Evolutionary conservation across 1,139 yeast genomes (phyloP).

Genomic region (Pichia sp.): DNA sequence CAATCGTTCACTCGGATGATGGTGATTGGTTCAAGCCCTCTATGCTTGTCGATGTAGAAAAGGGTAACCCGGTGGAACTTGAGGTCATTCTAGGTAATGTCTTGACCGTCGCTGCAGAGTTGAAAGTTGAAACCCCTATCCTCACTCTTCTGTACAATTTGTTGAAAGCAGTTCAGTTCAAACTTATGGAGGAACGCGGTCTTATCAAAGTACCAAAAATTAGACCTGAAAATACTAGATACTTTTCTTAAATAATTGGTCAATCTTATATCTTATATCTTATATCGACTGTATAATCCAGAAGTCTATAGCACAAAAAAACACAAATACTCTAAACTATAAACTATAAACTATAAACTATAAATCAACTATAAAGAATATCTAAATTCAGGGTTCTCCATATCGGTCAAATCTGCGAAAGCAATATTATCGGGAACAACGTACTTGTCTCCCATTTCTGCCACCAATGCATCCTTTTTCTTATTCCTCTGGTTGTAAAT

Average conservation of each 20-base stretch:
- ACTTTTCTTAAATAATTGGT: too few species aligned
- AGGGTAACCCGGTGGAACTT: conserved; percentile 46
- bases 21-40: conserved; percentile 50
- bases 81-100: conserved; percentile 53
- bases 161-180: conserved; percentile 35
- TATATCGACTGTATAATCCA: too few species aligned
- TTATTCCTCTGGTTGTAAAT: conserved; percentile 14
- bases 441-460: conserved; percentile 16
- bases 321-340: too few species aligned
- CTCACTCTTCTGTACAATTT: conserved; percentile 34
- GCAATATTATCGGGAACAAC: conserved; percentile 33
- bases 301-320: too few species aligned
- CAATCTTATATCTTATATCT: too few species aligned
- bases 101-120: conserved; percentile 36
- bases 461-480: conserved; percentile 10
- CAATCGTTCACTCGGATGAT: conserved; percentile 43
- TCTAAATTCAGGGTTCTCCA: conserved; percentile 40
- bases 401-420: conserved; percentile 46
- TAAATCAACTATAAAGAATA: conserved; percentile 19
- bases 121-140: conserved; percentile 40
- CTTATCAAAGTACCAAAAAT: conserved; percentile 26
- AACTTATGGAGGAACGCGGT: conserved; percentile 35
- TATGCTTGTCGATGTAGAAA: conserved; percentile 47
- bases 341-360: background rate
- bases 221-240: conserved; percentile 19